Conservation (phyloP, 495 filamentous ascomycete species). For the Apiosordaria backusii region DNA sequence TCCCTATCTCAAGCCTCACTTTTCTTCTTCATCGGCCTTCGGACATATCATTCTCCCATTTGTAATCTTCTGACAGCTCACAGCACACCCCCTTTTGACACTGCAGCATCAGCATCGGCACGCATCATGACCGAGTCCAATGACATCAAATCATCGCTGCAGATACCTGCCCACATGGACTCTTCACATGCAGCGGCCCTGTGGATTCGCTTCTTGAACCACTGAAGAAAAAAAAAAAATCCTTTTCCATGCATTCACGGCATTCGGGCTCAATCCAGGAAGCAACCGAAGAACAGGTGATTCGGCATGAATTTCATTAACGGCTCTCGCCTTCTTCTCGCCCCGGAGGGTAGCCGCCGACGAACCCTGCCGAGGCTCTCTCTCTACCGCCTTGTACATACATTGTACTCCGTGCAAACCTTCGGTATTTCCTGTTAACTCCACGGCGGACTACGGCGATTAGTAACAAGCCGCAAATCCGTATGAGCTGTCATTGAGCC, state of each 20-base stretch:
- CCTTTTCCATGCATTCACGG: not conserved
- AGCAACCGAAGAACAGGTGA: not conserved
- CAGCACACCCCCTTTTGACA: not conserved
- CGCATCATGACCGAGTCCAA: not conserved
- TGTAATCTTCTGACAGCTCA: not conserved
- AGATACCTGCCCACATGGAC: not conserved
- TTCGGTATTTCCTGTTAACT: not conserved
- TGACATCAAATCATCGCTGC: not conserved
- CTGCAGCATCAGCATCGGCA: not conserved
- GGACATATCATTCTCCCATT: slow-evolving; percentile 1
- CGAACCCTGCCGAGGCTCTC: not conserved
- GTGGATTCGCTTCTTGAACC: not conserved
- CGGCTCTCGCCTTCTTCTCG: not conserved
- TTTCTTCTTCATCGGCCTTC: not conserved
- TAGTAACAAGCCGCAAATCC: not conserved
- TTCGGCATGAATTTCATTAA: not conserved
- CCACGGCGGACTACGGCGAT: not conserved
- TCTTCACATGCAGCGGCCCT: not conserved
- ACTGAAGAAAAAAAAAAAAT: not conserved
- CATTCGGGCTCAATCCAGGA: not conserved
- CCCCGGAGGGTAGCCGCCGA: not conserved
- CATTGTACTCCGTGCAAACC: not conserved
- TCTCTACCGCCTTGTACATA: not conserved
- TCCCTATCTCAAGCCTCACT: not conserved
- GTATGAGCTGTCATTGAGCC: not conserved